Evolutionary conservation across 345 rosid species (phyloP).

Genomic region (Pelargonium nanum): DNA sequence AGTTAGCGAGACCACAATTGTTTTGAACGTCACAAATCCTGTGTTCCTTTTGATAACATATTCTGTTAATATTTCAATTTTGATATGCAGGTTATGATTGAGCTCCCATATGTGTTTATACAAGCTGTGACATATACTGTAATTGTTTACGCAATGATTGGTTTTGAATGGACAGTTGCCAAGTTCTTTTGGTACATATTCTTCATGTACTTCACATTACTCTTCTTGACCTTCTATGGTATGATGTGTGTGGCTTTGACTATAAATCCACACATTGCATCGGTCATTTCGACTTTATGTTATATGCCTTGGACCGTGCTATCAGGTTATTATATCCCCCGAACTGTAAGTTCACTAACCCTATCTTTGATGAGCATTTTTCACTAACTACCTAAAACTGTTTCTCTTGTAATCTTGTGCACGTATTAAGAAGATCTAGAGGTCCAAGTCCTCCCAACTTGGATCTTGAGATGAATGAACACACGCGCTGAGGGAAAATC

Average conservation of each 20-base stretch:
- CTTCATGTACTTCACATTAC: slow-evolving; percentile 4
- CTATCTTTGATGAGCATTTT: too few species aligned
- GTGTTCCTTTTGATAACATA: neutral
- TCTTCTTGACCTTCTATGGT: slow-evolving; percentile 54
- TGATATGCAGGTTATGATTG: slow-evolving; percentile 34
- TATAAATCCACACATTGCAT: slow-evolving; percentile 41
- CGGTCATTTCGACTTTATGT: slow-evolving; percentile 35
- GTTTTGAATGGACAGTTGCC: slow-evolving; percentile 34
- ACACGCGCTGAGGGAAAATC: too few species aligned
- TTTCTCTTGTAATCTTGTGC: too few species aligned
- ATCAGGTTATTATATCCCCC: slow-evolving; percentile 49
- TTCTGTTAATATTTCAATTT: neutral
- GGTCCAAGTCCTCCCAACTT: too few species aligned
- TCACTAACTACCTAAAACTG: too few species aligned
- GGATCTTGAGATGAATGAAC: too few species aligned
- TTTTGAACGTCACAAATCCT: too few species aligned
- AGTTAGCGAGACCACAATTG: too few species aligned
- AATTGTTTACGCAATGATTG: slow-evolving; percentile 49
- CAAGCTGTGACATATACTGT: slow-evolving; percentile 29
- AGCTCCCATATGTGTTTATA: slow-evolving; percentile 20
- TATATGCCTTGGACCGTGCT: slow-evolving; percentile 46
- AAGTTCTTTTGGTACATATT: slow-evolving; percentile 55
- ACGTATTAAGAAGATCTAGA: too few species aligned
- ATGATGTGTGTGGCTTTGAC: slow-evolving; percentile 60
- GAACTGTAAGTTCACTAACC: slow-evolving; percentile 20